Conservation (phyloP, 2,329 filamentous ascomycete genomes). For the Lasiodiplodia gonubiensis region DNA sequence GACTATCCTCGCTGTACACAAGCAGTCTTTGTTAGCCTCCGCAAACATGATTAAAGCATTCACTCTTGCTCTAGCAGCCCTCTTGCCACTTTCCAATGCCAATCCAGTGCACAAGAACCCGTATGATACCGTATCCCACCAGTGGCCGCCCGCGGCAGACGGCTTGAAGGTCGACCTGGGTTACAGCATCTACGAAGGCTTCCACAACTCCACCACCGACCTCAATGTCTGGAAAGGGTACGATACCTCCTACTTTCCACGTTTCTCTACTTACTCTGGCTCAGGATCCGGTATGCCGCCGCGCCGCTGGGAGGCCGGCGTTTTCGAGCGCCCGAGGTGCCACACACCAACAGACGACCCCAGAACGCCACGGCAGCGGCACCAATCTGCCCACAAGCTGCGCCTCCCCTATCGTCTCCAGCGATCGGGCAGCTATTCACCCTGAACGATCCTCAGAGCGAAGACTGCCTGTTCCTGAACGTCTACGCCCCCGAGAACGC, state of each 20-base stretch:
- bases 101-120: neutral
- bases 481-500: slow-evolving; percentile 53
- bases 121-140: neutral
- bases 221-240: slow-evolving; percentile 36
- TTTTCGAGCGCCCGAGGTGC: neutral
- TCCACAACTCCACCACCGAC: slow-evolving; percentile 31
- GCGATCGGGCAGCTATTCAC: neutral
- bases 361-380: neutral
- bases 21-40: neutral
- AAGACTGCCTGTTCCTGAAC: slow-evolving; percentile 67
- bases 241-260: neutral
- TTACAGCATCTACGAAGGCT: slow-evolving; percentile 35
- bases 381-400: neutral
- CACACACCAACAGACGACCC: neutral
- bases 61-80: neutral
- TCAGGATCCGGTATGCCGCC: neutral
- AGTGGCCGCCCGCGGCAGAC: neutral
- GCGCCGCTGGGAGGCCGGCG: neutral
- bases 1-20: neutral
- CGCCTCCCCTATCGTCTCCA: neutral
- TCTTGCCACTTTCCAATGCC: neutral
- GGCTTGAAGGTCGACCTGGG: slow-evolving; percentile 33
- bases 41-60: neutral
- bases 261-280: neutral
- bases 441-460: slow-evolving; percentile 33